Evolutionary conservation across 164 flowering plant species (phyloP).

Genomic region (Pachysandra terminalis): DNA sequence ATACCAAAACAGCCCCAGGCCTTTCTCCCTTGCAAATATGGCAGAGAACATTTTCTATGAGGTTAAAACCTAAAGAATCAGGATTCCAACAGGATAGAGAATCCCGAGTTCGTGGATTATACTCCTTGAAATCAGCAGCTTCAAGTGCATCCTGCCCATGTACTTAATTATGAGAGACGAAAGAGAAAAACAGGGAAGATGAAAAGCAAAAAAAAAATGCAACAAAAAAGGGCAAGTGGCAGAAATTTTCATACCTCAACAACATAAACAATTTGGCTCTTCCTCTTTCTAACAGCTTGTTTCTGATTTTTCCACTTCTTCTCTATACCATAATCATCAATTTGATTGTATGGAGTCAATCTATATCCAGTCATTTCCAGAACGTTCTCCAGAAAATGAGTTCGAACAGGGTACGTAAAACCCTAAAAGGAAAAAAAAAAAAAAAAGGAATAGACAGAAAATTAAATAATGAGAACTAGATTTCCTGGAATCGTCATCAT

Average conservation of each 20-base stretch:
- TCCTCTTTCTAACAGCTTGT: conserved; percentile 78
- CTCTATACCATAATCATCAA: conserved; percentile 94
- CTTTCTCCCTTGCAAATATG: conserved; percentile 71
- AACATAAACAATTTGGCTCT: conserved; percentile 85
- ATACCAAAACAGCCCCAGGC: conserved; percentile 90
- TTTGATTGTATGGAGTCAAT: conserved; percentile 77
- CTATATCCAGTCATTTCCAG: conserved; percentile 83
- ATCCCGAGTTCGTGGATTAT: conserved; percentile 52
- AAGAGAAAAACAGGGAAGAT: not conserved
- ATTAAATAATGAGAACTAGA: conserved; percentile 6
- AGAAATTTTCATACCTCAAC: conserved; percentile 62
- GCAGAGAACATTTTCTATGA: conserved; percentile 73
- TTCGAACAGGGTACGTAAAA: conserved; percentile 79
- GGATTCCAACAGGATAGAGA: conserved; percentile 95
- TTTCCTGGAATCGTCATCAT: not conserved
- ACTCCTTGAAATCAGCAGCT: conserved; percentile 62
- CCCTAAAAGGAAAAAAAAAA: conserved; percentile 50
- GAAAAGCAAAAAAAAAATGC: not conserved
- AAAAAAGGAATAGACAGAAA: conserved; percentile 11
- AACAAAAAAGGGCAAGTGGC: not conserved
- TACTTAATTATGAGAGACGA: not conserved
- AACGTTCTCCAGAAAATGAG: conserved; percentile 78
- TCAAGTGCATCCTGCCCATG: conserved; percentile 66
- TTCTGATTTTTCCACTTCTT: conserved; percentile 83
- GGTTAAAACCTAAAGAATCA: conserved; percentile 85